These are phyloP conservation scores for Byssothecium circinans DNA, from an alignment of 2,329 filamentous ascomycete genomes.

Conservation along the genomic window DNA sequence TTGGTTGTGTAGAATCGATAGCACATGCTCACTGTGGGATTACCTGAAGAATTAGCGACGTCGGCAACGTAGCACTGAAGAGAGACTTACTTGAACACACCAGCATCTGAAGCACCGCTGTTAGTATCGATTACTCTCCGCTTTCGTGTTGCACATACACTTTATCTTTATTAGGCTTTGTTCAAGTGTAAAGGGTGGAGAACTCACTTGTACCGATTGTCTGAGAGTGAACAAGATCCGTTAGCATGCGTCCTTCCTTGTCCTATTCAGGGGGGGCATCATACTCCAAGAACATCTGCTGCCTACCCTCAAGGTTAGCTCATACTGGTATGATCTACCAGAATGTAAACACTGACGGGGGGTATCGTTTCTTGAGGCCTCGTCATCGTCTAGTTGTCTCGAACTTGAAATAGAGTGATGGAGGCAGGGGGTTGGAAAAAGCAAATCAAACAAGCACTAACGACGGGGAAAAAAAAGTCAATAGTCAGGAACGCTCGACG, in stretches of 20 bases:
- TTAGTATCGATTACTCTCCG: constrained; percentile 18
- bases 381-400: constrained; percentile 19
- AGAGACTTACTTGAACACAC: constrained; percentile 44
- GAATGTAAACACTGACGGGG: constrained; percentile 27
- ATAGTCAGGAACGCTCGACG: constrained; percentile 9
- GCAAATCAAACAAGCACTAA: constrained; percentile 7
- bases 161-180: constrained; percentile 17
- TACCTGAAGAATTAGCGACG: constrained; percentile 17
- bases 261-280: constrained; percentile 8
- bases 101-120: constrained; percentile 36
- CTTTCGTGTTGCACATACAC: constrained; percentile 20
- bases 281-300: constrained; percentile 44
- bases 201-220: constrained; percentile 44
- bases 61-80: constrained; percentile 13
- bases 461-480: constrained; percentile 3
- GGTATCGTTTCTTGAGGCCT: constrained; percentile 40
- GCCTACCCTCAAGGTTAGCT: constrained; percentile 36
- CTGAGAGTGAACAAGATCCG: constrained; percentile 16
- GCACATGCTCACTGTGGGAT: constrained; percentile 35
- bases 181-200: neutral
- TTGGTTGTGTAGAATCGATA: constrained; percentile 15
- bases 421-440: neutral
- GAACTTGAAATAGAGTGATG: neutral
- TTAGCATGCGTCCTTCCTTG: constrained; percentile 16
- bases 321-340: neutral